Evolutionary conservation across 1,284 basidiomycete genomes (phyloP).

Genomic region (Entoloma clypeatum): DNA sequence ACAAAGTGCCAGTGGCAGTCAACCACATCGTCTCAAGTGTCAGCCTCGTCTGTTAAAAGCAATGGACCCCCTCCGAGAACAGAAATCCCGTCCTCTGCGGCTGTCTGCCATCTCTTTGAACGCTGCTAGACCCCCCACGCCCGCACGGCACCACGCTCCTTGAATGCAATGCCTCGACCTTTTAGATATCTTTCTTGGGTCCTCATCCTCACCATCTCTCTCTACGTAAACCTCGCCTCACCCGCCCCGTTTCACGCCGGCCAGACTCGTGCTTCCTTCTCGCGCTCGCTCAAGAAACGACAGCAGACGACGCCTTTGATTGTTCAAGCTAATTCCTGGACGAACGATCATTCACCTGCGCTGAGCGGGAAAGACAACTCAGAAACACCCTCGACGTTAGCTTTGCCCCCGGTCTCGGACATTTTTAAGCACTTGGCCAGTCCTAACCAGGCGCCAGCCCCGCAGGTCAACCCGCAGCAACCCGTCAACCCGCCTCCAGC

Average conservation of each 20-base stretch:
- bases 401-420: conserved; percentile 13
- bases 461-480: too few species aligned
- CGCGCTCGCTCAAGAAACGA: conserved; percentile 4
- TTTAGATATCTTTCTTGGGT: conserved; percentile 1
- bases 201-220: conserved; percentile 1
- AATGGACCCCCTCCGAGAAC: too few species aligned
- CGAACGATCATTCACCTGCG: conserved; percentile 1
- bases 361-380: neutral
- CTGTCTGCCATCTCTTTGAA: conserved; percentile 1
- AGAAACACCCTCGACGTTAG: neutral
- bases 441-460: neutral
- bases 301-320: conserved; percentile 2
- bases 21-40: too few species aligned
- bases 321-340: conserved; percentile 3
- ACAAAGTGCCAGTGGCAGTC: too few species aligned
- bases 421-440: conserved; percentile 17
- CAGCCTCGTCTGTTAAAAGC: too few species aligned
- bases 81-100: conserved; percentile 7
- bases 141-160: conserved; percentile 21
- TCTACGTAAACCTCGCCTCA: conserved; percentile 9
- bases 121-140: conserved; percentile 9
- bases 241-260: conserved; percentile 7
- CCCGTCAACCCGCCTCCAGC: too few species aligned
- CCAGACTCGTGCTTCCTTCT: neutral
- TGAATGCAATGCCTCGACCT: conserved; percentile 8